Conservation (phyloP, 495 filamentous ascomycete genomes). For the Penicillium taxi region DNA sequence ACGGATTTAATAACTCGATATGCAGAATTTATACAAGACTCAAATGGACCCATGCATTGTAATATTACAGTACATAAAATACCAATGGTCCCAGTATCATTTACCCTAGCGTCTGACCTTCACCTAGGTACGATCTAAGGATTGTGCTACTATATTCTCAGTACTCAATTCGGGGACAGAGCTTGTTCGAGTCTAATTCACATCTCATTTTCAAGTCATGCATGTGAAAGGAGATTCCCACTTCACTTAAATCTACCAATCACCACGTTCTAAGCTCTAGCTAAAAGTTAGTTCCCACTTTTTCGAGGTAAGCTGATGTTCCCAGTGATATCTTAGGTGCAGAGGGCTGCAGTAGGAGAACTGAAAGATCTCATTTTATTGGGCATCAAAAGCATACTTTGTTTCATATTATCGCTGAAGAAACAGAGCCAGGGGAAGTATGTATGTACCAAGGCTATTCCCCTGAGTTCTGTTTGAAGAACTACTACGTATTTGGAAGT, state of each 20-base stretch:
- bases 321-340: background rate
- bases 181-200: background rate
- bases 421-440: background rate
- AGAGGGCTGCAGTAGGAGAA: background rate
- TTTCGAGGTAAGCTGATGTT: background rate
- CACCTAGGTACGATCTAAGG: too few species aligned
- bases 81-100: too few species aligned
- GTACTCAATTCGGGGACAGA: too few species aligned
- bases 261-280: background rate
- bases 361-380: background rate
- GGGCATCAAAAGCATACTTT: background rate
- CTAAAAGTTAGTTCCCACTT: background rate
- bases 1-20: too few species aligned
- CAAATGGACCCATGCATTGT: too few species aligned
- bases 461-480: background rate
- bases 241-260: background rate
- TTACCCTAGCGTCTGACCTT: too few species aligned
- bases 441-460: background rate
- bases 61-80: too few species aligned
- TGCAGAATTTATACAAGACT: too few species aligned
- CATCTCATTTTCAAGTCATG: background rate
- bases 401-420: constrained; percentile 5
- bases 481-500: background rate
- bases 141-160: too few species aligned
- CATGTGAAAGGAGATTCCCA: background rate